Conservation (phyloP, 2,329 filamentous ascomycete genomes). For the Teratosphaeria viscida region DNA sequence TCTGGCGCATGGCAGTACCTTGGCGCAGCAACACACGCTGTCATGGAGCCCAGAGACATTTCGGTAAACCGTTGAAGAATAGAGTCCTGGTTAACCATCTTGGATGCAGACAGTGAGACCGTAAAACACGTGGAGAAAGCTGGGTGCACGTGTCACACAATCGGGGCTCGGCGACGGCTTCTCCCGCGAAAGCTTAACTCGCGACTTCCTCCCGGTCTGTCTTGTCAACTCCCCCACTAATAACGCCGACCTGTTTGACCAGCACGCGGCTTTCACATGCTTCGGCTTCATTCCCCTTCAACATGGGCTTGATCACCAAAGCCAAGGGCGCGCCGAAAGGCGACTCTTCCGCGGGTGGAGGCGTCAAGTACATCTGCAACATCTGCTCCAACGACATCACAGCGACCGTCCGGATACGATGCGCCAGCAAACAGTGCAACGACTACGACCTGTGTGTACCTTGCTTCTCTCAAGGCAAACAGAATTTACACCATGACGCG, state of each 20-base stretch:
- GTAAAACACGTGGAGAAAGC: neutral
- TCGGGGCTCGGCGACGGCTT: neutral
- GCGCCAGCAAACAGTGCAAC: constrained; percentile 69
- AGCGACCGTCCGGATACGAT: constrained; percentile 91
- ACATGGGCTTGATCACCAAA: constrained; percentile 26
- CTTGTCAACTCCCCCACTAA: neutral
- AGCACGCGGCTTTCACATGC: neutral
- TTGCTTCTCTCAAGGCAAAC: constrained; percentile 77
- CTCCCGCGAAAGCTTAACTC: neutral
- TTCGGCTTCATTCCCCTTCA: neutral
- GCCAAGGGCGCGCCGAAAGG: constrained; percentile 22
- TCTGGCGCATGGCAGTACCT: too few relatives aligned
- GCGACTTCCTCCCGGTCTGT: neutral
- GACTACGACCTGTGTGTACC: constrained; percentile 96
- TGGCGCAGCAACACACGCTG: too few relatives aligned
- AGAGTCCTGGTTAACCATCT: too few relatives aligned
- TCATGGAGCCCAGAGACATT: too few relatives aligned
- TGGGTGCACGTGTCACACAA: neutral
- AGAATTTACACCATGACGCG: constrained; percentile 76
- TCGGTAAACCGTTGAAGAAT: too few relatives aligned
- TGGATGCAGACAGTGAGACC: too few relatives aligned
- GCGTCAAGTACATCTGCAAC: constrained; percentile 86
- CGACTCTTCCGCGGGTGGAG: constrained; percentile 25
- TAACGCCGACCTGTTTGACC: neutral
- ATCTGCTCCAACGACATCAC: constrained; percentile 95